Evolutionary conservation across 331 rosid genomes (phyloP), one percentile per base, ranked within the genome.

Genomic region (Stylosanthes scabra): DNA sequence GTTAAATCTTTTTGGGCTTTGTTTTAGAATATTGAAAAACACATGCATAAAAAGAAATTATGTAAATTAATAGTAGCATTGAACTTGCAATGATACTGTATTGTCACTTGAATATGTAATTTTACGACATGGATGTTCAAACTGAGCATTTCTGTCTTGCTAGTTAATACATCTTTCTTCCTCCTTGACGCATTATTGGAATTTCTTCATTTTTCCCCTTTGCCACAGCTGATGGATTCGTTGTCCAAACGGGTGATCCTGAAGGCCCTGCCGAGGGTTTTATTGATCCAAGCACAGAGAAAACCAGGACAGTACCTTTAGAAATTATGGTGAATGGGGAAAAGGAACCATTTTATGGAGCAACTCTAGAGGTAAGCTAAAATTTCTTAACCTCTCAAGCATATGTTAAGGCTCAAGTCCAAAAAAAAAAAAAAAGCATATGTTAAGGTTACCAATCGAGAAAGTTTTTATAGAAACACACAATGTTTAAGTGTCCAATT

Each of bases 221-320:
- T 67, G 66, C 13, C 79, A 65, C 90, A 95, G 99, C 99, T 58
- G 99, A 95, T 46, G 99, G 99, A 14, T 95, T 95, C 76, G 99
- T 95, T 13, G 99, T 95, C 68, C 99, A 95, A 81, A 91, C 99
- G 40, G 99, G 99, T 59, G 99, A 95, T 71, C 99, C 99, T 40
- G 97, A 88, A 88, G 97, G 99, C 55, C 99, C 99, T 81, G 99
- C 97, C 9, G 97, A 95, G 86, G 99, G 99, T 70, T 95, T 95
- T 75, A 87, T 91, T 34, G 99, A 95, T 80, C 99, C 99, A 65
- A 90, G 99, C 72, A 91, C 97, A 0, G 99, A 88, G 87, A 95
- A 95, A 83, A 83, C 79, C 52, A 87, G 99, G 78, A 88, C 96
- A 39, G 34, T 95, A 76, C 99, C 99, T 1, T 80, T 95, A 80